Percentiles rank a stretch among this genome's conserved stretches.
phyloP scores from a whole-genome alignment of 208 protist genomes.

The Acanthamoeba sp. region DNA sequence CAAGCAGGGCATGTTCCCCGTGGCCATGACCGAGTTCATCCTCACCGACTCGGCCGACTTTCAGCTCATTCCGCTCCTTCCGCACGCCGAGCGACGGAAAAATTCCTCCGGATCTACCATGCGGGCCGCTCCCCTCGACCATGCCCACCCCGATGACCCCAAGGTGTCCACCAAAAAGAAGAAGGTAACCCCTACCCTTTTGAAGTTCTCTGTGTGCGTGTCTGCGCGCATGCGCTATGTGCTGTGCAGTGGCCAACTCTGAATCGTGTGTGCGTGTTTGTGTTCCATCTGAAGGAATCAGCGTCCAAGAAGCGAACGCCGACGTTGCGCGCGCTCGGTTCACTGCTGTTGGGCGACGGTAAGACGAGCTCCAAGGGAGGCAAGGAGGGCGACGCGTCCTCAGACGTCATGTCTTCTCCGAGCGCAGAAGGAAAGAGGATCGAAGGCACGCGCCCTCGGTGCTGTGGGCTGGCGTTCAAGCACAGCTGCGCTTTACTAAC shows the following conservation, averaged over 20 bases:
- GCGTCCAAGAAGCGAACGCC: neutral
- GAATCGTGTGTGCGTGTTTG: neutral
- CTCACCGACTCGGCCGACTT: neutral
- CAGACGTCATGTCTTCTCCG: neutral
- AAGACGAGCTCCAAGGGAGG: neutral
- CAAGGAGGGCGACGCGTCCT: neutral
- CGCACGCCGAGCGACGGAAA: neutral
- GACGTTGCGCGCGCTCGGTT: neutral
- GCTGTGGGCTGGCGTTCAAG: too few relatives aligned
- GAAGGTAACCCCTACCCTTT: too few relatives aligned
- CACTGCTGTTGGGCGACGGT: neutral
- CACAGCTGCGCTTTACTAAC: too few relatives aligned
- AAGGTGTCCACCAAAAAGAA: neutral
- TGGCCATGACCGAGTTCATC: constrained; percentile 11
- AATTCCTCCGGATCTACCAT: neutral
- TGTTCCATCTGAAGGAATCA: neutral
- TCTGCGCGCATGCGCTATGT: neutral
- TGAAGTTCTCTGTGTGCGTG: neutral
- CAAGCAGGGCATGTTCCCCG: constrained; percentile 44
- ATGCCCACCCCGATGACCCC: neutral
- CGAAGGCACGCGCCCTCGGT: neutral
- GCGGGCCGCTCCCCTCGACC: neutral
- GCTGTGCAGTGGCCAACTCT: too few relatives aligned
- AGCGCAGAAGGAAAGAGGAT: neutral
- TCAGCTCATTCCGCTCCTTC: neutral